phyloP scores from a whole-genome alignment of 768 basidiomycete species.

The Termitomyces sp. region DNA sequence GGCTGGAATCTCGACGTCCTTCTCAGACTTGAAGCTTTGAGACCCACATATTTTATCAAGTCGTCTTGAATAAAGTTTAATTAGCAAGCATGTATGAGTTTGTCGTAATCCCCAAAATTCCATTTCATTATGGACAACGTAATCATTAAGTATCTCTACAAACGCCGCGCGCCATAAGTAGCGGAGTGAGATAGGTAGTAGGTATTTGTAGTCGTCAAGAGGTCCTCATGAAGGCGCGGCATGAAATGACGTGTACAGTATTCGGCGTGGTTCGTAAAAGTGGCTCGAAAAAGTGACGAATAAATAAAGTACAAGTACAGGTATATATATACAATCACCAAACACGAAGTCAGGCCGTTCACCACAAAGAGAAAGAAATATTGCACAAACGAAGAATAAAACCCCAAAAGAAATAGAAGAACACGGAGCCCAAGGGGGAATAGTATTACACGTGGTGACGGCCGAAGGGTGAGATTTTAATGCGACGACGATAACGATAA shows the following conservation, averaged over 20 bases:
- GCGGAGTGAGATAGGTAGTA: background rate
- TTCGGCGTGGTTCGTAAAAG: conserved; percentile 3
- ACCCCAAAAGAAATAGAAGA: conserved; percentile 6
- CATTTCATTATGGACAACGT: conserved; percentile 11
- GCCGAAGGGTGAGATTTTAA: conserved; percentile 8
- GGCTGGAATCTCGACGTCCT: background rate
- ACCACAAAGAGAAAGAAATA: background rate
- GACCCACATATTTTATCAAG: no score
- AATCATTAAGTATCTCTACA: conserved; percentile 7
- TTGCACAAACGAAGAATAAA: background rate
- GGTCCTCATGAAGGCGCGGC: background rate
- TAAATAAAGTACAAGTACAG: conserved; percentile 9
- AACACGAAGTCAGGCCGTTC: background rate
- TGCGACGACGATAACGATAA: conserved; percentile 8
- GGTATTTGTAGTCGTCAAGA: background rate
- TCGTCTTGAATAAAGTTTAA: background rate
- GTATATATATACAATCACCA: conserved; percentile 16
- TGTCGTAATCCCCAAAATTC: background rate
- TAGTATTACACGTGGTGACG: conserved; percentile 8
- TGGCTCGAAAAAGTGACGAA: conserved; percentile 1
- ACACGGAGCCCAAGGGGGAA: background rate
- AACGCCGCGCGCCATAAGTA: conserved; percentile 6
- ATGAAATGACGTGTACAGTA: background rate
- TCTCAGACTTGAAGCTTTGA: no score
- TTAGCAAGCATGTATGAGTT: background rate